Percentiles rank a stretch among this genome's conserved stretches.
These are phyloP conservation scores for Acanthamoeba divionensis DNA, from an alignment of 208 protist genomes.

Conservation along the genomic window DNA sequence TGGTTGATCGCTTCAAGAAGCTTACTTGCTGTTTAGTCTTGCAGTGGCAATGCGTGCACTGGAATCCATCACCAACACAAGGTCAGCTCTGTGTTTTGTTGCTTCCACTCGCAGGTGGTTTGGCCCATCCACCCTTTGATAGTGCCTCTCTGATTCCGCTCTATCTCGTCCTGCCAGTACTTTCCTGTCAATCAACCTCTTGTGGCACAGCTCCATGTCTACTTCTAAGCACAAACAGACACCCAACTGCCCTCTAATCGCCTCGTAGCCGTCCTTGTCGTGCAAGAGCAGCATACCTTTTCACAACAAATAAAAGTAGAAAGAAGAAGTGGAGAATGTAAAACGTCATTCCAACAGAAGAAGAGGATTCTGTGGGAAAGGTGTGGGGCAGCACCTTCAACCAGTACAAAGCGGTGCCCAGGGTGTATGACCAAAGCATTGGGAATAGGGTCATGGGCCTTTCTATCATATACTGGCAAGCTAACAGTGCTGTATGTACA, in stretches of 20 bases:
- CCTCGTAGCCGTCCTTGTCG: background rate
- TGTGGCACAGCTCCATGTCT: background rate
- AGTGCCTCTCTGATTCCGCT: background rate
- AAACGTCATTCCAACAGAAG: background rate
- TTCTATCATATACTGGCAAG: background rate
- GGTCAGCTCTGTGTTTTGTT: too few species aligned
- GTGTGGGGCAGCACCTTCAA: too few species aligned
- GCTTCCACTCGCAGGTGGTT: too few species aligned
- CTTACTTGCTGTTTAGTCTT: too few species aligned
- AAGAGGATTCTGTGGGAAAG: too few species aligned
- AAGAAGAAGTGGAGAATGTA: background rate
- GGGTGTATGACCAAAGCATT: background rate
- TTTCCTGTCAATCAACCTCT: background rate
- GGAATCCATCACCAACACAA: too few species aligned
- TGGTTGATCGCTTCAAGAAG: too few species aligned
- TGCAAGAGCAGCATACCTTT: background rate
- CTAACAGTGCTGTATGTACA: background rate
- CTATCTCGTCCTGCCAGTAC: background rate
- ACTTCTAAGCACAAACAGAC: background rate
- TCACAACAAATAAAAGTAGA: background rate
- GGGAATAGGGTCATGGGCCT: background rate
- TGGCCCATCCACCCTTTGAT: too few species aligned
- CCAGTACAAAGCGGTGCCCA: background rate
- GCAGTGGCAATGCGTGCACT: too few species aligned
- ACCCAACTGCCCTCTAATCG: background rate